phyloP scores from a whole-genome alignment of 257 asterid genomes.

The Salvia hispanica region DNA sequence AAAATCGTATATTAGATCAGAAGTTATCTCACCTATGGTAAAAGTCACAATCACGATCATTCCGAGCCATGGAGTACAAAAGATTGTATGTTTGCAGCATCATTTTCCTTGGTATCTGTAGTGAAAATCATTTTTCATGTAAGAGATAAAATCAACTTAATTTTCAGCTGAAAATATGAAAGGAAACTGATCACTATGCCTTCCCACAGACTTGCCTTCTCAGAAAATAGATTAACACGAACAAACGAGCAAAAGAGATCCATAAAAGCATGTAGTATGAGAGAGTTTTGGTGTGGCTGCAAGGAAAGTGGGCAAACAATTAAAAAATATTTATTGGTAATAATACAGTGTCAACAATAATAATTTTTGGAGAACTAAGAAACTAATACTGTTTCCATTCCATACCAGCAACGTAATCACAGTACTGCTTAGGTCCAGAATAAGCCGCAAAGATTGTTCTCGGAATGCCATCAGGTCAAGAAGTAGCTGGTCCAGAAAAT shows the following conservation, averaged over 20 bases:
- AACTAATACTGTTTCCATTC: slow-evolving; percentile 30
- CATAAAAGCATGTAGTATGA: slow-evolving; percentile 96
- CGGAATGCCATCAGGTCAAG: slow-evolving; percentile 97
- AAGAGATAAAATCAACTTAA: slow-evolving; percentile 22
- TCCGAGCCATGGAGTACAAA: slow-evolving; percentile 78
- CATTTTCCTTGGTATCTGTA: slow-evolving; percentile 95
- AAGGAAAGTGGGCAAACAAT: slow-evolving; percentile 39
- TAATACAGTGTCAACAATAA: not conserved
- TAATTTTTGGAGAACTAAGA: slow-evolving; percentile 1
- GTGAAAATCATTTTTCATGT: slow-evolving; percentile 28
- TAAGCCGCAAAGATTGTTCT: slow-evolving; percentile 96
- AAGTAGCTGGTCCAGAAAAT: slow-evolving; percentile 74
- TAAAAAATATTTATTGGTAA: slow-evolving; percentile 20
- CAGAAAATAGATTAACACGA: slow-evolving; percentile 92
- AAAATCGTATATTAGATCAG: slow-evolving; percentile 19
- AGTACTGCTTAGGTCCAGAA: slow-evolving; percentile 96
- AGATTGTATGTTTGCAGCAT: slow-evolving; percentile 91
- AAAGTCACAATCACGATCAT: slow-evolving; percentile 94
- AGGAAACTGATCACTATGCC: slow-evolving; percentile 17
- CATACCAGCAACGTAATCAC: slow-evolving; percentile 98
- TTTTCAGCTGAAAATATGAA: slow-evolving; percentile 16
- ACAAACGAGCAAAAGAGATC: slow-evolving; percentile 98
- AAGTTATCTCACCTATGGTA: slow-evolving; percentile 71
- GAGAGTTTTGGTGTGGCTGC: slow-evolving; percentile 98
- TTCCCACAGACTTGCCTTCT: slow-evolving; percentile 64